phyloP scores from a whole-genome alignment of 169 alveolate genomes.

The Haemoproteus tartakovskyi region DNA sequence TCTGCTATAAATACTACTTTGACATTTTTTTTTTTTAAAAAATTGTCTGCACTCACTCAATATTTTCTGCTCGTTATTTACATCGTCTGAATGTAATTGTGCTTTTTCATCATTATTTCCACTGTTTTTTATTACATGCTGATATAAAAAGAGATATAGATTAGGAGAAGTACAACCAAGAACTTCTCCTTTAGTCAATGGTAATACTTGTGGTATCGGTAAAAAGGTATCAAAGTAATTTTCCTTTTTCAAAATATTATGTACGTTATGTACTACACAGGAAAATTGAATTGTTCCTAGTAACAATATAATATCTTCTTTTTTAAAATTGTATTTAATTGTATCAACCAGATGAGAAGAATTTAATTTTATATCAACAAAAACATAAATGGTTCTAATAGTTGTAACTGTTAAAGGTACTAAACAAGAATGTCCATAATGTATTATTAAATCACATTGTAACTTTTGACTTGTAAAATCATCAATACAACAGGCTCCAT shows the following conservation, averaged over 20 bases:
- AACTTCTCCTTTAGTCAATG: slow-evolving; percentile 97
- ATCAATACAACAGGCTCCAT: slow-evolving; percentile 99
- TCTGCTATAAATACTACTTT: slow-evolving; percentile 92
- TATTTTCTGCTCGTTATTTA: slow-evolving; percentile 2
- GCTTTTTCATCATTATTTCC: background rate
- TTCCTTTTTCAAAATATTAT: slow-evolving; percentile 58
- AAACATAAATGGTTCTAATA: slow-evolving; percentile 89
- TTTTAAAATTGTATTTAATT: slow-evolving; percentile 73
- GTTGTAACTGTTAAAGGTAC: slow-evolving; percentile 89
- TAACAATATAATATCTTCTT: slow-evolving; percentile 75
- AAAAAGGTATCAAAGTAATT: slow-evolving; percentile 70
- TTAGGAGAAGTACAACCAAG: slow-evolving; percentile 93
- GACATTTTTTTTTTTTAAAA: slow-evolving; percentile 20
- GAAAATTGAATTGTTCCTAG: slow-evolving; percentile 90
- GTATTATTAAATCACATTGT: slow-evolving; percentile 94
- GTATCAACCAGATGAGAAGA: slow-evolving; percentile 86
- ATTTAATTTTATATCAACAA: slow-evolving; percentile 93
- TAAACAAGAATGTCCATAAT: slow-evolving; percentile 98
- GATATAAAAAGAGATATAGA: slow-evolving; percentile 55
- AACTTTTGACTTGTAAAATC: slow-evolving; percentile 91
- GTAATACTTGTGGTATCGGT: slow-evolving; percentile 92
- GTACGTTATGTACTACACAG: slow-evolving; percentile 73
- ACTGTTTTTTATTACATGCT: slow-evolving; percentile 25
- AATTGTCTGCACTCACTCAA: slow-evolving; percentile 71
- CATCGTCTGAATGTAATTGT: background rate